Percentiles rank a stretch among this genome's conserved stretches.
Evolutionary conservation across 148 eudicot species (phyloP).

Genomic region (Nepenthes mirabilis): DNA sequence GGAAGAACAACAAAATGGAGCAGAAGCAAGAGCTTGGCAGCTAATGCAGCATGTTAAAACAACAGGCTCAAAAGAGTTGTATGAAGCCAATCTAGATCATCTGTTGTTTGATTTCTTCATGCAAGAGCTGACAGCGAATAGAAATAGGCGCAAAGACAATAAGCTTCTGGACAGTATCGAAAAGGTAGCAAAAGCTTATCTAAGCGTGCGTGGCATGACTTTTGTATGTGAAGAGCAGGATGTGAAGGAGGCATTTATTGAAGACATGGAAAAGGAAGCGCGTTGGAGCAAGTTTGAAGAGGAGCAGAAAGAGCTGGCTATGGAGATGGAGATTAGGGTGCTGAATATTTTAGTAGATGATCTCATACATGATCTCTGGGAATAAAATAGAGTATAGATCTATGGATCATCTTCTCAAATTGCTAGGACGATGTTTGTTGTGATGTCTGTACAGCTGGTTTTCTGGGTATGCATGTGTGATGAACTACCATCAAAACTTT

Average conservation of each 20-base stretch:
- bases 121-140: slow-evolving; percentile 9
- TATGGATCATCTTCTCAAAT: too few relatives aligned
- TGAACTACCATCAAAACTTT: too few relatives aligned
- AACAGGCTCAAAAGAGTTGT: not conserved
- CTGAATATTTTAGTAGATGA: slow-evolving; percentile 34
- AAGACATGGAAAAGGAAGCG: slow-evolving; percentile 31
- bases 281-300: slow-evolving; percentile 32
- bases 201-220: not conserved
- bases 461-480: too few relatives aligned
- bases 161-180: slow-evolving; percentile 3
- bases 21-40: slow-evolving; percentile 13
- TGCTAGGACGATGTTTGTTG: too few relatives aligned
- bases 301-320: slow-evolving; percentile 21
- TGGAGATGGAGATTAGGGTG: slow-evolving; percentile 16
- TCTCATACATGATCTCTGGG: slow-evolving; percentile 21
- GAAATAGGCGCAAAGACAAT: not conserved
- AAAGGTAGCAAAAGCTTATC: slow-evolving; percentile 16
- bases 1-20: slow-evolving; percentile 9
- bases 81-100: not conserved
- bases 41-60: slow-evolving; percentile 7
- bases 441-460: too few relatives aligned
- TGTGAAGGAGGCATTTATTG: slow-evolving; percentile 12
- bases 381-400: too few relatives aligned
- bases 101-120: slow-evolving; percentile 20
- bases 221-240: too few relatives aligned